Base-by-base conservation (phyloP, 805 yeast genomes). In the Lachancea fermentati region DNA sequence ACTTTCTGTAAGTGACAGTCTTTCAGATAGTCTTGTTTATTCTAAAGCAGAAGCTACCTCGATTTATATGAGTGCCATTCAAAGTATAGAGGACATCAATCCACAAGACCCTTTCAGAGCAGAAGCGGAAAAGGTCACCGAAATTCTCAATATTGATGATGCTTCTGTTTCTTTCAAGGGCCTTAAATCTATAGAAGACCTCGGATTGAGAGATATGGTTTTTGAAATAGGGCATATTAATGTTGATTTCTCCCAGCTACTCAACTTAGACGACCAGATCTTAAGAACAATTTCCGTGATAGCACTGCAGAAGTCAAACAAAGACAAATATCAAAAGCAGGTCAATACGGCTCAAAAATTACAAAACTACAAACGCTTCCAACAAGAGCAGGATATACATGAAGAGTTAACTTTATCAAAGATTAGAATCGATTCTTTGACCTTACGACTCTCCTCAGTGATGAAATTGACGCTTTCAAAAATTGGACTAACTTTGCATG, bases 1-100 rank as follows among this genome's bases (percentile, higher is more conserved):
- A 4, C 37, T 44, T 9, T 12, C 51, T 19, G 47, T 51, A 34
- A 17, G 36, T 18, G 41, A 41, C 29, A 24, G 24, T 2, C 54
- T 79, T 42, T 57, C 71, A 57, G 72, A 71, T 28, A 80, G 87
- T 50, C 72, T 76, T 63, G 66, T 79, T 28, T 81, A 79, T 54
- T 78, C 91, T 1, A 81, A 76, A 39, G 78, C 75, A 37, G 83
- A 81, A 41, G 82, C 85, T 1, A 71, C 78, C 34, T 79, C 88
- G 2, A 71, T 85, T 14, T 86, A 84, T 55, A 78, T 85, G 89
- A 85, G 94, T 60, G 94, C 95, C 2, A 68, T 81, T 8, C 78
- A 85, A 0, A 71, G 73, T 36, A 55, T 76, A 15, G 26, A 11
- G 11, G 26, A 22, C 11, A 22, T 22, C 26, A 11, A n/a, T 2